A percentile compares a stretch with the other conserved stretches of the same genome.
Conservation (phyloP, 495 filamentous ascomycete species). For the Chaetomidium leptoderma region DNA sequence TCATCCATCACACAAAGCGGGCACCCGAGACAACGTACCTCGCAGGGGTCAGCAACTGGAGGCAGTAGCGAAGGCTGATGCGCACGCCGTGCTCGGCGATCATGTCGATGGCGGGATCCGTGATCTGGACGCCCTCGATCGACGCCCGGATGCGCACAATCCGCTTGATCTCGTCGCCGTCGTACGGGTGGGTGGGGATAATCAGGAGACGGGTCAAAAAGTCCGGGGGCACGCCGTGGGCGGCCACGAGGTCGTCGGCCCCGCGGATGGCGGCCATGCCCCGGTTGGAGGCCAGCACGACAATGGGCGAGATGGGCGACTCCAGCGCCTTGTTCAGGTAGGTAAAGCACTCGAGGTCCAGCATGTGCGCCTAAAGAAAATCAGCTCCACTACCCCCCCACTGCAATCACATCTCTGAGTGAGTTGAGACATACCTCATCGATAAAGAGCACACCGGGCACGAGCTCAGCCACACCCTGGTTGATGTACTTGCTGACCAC, state of each 20-base stretch:
- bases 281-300: conserved; percentile 95
- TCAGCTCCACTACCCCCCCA: conserved; percentile 5
- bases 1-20: conserved; percentile 1
- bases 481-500: conserved; percentile 98
- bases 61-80: conserved; percentile 84
- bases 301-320: conserved; percentile 86
- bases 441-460: conserved; percentile 95
- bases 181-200: conserved; percentile 85
- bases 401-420: not conserved
- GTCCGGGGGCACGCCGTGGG: conserved; percentile 90
- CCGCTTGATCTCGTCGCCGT: conserved; percentile 76
- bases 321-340: conserved; percentile 97
- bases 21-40: conserved; percentile 35
- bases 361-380: conserved; percentile 82
- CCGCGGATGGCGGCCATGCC: conserved; percentile 86
- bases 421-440: conserved; percentile 69
- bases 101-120: conserved; percentile 77
- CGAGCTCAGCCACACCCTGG: conserved; percentile 94
- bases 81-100: conserved; percentile 78
- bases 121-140: conserved; percentile 74
- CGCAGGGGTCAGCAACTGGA: conserved; percentile 89
- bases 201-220: conserved; percentile 90
- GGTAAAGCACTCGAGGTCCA: conserved; percentile 97
- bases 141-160: conserved; percentile 80
- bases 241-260: conserved; percentile 73